These are phyloP conservation scores for Gryganskiella cystojenkinii DNA, from an alignment of 192 early-diverging fungal genomes.

Conservation along the genomic window DNA sequence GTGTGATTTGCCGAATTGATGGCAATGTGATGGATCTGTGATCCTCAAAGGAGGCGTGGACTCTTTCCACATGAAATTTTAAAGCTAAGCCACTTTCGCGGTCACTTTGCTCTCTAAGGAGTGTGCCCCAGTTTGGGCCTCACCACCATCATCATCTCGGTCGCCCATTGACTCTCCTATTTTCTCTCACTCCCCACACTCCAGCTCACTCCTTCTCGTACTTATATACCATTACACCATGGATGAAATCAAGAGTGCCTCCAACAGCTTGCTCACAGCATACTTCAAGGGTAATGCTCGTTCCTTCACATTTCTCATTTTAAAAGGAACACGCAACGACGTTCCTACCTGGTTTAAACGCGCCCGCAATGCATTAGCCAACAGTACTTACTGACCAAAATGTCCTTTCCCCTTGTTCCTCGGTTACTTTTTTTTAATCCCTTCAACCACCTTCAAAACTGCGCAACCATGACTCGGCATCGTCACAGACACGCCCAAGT, in stretches of 20 bases:
- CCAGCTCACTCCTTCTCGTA: conserved; percentile 2
- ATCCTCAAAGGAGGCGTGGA: background rate
- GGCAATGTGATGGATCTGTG: conserved; percentile 1
- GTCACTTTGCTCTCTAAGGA: too few species aligned
- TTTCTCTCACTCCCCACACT: background rate
- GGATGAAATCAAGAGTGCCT: conserved; percentile 38
- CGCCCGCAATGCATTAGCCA: background rate
- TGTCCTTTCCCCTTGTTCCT: background rate
- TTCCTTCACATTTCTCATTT: too few species aligned
- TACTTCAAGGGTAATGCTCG: conserved; percentile 44
- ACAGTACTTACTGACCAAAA: background rate
- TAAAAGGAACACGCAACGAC: background rate
- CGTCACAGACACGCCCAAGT: conserved; percentile 71
- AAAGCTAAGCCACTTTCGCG: too few species aligned
- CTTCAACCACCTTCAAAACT: background rate
- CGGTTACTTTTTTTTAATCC: background rate
- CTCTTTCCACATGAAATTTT: background rate
- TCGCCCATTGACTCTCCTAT: too few species aligned
- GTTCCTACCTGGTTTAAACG: background rate
- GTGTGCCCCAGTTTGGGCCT: too few species aligned
- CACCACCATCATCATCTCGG: conserved; percentile 21
- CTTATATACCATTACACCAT: conserved; percentile 5
- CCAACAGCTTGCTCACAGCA: conserved; percentile 25
- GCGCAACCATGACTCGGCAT: background rate
- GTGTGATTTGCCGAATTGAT: background rate